Evolutionary conservation across 2,329 filamentous ascomycete genomes (phyloP).

Genomic region (Domatiomyces globalis): DNA sequence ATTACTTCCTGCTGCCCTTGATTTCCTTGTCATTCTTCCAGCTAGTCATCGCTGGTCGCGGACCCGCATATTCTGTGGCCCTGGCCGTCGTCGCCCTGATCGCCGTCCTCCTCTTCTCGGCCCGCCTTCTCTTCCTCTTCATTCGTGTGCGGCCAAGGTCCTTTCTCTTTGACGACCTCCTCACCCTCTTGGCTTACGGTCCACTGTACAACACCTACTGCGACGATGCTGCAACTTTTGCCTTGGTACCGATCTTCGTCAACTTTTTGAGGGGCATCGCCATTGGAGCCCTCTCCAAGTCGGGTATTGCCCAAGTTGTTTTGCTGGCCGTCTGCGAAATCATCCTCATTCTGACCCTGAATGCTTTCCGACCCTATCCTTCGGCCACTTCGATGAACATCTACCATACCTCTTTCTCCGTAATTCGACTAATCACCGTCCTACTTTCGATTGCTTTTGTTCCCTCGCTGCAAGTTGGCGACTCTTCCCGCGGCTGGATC

Average conservation of each 20-base stretch:
- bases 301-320: constrained; percentile 83
- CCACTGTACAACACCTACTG: constrained; percentile 96
- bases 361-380: constrained; percentile 82
- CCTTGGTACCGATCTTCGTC: constrained; percentile 70
- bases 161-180: constrained; percentile 82
- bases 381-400: constrained; percentile 92
- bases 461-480: constrained; percentile 62
- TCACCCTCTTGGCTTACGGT: constrained; percentile 77
- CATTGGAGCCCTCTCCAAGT: constrained; percentile 82
- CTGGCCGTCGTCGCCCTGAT: constrained; percentile 63
- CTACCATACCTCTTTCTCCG: constrained; percentile 75
- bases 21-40: constrained; percentile 83
- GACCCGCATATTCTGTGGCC: constrained; percentile 56
- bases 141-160: constrained; percentile 67
- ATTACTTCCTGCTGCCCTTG: constrained; percentile 79
- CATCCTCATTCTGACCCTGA: constrained; percentile 69
- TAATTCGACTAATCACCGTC: constrained; percentile 60
- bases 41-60: constrained; percentile 57
- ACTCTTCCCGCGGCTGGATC: constrained; percentile 81
- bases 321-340: constrained; percentile 89
- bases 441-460: constrained; percentile 72
- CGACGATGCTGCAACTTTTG: constrained; percentile 81
- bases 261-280: constrained; percentile 78
- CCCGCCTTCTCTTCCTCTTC: constrained; percentile 70
- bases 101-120: constrained; percentile 56